phyloP scores from a whole-genome alignment of 2,329 filamentous ascomycete species.

The Botryotinia narcissicola region DNA sequence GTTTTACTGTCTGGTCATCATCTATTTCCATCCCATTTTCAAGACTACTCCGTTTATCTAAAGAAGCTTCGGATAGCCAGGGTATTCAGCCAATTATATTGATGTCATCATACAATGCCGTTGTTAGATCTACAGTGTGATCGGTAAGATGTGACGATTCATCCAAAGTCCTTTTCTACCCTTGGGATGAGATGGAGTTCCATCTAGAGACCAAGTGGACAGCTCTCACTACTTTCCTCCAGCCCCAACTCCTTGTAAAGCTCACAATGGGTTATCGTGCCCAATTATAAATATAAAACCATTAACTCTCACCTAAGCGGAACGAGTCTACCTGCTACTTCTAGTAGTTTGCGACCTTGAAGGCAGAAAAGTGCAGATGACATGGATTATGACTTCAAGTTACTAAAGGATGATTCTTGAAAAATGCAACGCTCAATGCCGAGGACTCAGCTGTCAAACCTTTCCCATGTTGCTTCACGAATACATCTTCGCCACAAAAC shows the following conservation, averaged over 20 bases:
- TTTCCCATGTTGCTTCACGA: not conserved
- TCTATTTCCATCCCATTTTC: slow-evolving; percentile 5
- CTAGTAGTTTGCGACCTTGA: not conserved
- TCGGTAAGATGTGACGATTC: slow-evolving; percentile 5
- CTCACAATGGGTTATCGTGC: not conserved
- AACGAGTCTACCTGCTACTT: not conserved
- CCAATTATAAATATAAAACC: not conserved
- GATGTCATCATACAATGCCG: not conserved
- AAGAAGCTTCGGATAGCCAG: not conserved
- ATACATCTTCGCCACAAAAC: not conserved
- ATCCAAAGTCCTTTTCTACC: slow-evolving; percentile 17
- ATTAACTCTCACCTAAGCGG: not conserved
- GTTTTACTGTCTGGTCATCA: not conserved
- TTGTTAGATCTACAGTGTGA: slow-evolving; percentile 20
- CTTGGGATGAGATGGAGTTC: slow-evolving; percentile 12
- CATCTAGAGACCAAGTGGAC: slow-evolving; percentile 19
- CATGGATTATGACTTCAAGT: not conserved
- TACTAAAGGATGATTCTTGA: not conserved
- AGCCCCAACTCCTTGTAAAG: slow-evolving; percentile 2
- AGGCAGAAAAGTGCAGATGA: not conserved
- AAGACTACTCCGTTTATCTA: not conserved
- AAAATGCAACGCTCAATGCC: not conserved
- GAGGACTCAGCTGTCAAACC: not conserved
- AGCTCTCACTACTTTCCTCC: not conserved
- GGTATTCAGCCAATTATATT: not conserved